Evolutionary conservation across 257 asterid species (phyloP).

Genomic region (Gardenia jasminoides): DNA sequence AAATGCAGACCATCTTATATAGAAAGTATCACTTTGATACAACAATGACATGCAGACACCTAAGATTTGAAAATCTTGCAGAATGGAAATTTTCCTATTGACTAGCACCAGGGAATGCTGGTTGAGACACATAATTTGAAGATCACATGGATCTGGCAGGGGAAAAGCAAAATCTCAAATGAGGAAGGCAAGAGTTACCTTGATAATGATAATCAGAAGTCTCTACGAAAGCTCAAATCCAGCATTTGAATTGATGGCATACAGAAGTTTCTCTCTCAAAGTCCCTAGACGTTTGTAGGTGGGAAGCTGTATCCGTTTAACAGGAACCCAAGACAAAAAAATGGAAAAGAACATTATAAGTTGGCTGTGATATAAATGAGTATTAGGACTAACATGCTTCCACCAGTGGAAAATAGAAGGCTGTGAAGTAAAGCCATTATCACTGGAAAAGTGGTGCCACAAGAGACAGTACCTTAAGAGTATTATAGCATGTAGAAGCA

Average conservation of each 20-base stretch:
- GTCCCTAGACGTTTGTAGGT: slow-evolving; percentile 85
- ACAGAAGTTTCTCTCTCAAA: slow-evolving; percentile 81
- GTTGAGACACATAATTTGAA: neutral
- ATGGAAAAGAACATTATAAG: slow-evolving; percentile 5
- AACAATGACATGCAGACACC: neutral
- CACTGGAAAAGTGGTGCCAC: neutral
- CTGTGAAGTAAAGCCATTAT: neutral
- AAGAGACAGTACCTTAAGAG: slow-evolving; percentile 68
- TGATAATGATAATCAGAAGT: neutral
- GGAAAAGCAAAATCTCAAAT: neutral
- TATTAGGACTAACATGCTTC: neutral
- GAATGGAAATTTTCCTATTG: neutral
- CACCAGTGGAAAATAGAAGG: neutral
- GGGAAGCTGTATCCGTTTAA: slow-evolving; percentile 69
- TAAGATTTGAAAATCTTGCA: neutral
- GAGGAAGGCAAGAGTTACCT: slow-evolving; percentile 5
- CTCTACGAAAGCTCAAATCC: slow-evolving; percentile 89
- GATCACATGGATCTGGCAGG: neutral
- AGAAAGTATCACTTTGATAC: neutral
- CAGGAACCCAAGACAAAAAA: slow-evolving; percentile 21
- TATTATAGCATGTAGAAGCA: slow-evolving; percentile 96
- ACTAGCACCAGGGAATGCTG: neutral
- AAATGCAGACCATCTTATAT: neutral
- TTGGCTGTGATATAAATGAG: neutral
- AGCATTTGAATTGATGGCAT: slow-evolving; percentile 92